phyloP scores from a whole-genome alignment of 441 rosid genomes.

The Populus hybrid region DNA sequence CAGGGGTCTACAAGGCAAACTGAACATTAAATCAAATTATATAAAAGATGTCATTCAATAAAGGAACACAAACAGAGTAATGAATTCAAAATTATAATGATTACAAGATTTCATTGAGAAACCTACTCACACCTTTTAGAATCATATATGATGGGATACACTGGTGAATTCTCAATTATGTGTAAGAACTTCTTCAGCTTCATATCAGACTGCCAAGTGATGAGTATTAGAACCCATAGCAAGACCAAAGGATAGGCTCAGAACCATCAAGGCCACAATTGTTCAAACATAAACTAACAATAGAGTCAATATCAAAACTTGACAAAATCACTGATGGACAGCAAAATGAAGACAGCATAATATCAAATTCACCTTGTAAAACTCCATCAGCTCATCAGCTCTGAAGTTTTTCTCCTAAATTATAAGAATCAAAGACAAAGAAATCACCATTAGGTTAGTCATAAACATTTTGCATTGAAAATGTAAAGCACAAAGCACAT shows the following conservation, averaged over 20 bases:
- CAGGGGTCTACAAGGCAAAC: not conserved
- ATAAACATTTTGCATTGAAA: not conserved
- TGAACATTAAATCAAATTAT: not conserved
- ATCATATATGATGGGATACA: slow-evolving; percentile 83
- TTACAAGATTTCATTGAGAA: slow-evolving; percentile 11
- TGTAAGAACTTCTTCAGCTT: slow-evolving; percentile 92
- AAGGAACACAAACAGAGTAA: not conserved
- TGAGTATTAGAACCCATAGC: slow-evolving; percentile 8
- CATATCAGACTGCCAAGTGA: slow-evolving; percentile 68
- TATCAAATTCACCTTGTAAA: slow-evolving; percentile 60
- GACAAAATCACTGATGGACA: not conserved
- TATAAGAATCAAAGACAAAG: not conserved
- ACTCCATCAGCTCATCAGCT: slow-evolving; percentile 84
- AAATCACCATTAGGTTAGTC: not conserved
- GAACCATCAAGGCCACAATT: not conserved
- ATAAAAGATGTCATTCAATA: not conserved
- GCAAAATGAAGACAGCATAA: not conserved
- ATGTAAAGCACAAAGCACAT: not conserved
- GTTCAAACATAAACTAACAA: not conserved
- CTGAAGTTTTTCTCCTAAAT: slow-evolving; percentile 66
- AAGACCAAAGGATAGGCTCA: not conserved
- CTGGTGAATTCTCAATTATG: slow-evolving; percentile 77
- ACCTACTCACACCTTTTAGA: slow-evolving; percentile 48
- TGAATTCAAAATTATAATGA: not conserved
- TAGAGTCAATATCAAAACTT: not conserved